These are phyloP conservation scores for Russula emetica DNA, from an alignment of 768 basidiomycete genomes.

Conservation along the genomic window DNA sequence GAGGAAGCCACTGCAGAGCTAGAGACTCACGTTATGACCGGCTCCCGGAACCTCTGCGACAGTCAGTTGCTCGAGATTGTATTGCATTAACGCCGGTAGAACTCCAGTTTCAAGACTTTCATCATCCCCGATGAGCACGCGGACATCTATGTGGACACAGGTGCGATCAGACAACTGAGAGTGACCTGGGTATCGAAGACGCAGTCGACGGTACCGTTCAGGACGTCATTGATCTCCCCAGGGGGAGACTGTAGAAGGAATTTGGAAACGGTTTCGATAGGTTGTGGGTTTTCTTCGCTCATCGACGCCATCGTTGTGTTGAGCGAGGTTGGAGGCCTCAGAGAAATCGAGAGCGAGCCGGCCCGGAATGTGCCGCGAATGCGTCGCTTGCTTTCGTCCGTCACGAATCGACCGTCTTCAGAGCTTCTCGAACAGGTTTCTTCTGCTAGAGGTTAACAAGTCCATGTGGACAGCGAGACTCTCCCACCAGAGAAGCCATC, in stretches of 20 bases:
- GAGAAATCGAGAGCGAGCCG: neutral
- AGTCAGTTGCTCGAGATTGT: conserved; percentile 86
- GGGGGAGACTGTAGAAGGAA: conserved; percentile 90
- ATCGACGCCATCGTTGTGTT: conserved; percentile 35
- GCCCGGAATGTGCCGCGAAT: neutral
- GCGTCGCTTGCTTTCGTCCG: too few relatives aligned
- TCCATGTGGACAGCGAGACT: too few relatives aligned
- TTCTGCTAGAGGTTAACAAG: too few relatives aligned
- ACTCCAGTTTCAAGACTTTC: conserved; percentile 74
- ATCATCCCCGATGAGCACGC: conserved; percentile 85
- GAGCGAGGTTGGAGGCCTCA: too few relatives aligned
- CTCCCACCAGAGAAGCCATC: too few relatives aligned
- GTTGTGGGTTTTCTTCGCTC: conserved; percentile 59
- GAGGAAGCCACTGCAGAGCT: neutral
- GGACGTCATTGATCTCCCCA: conserved; percentile 94
- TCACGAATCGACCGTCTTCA: too few relatives aligned
- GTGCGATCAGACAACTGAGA: conserved; percentile 10
- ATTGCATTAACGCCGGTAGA: conserved; percentile 71
- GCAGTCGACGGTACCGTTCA: conserved; percentile 58
- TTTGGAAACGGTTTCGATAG: conserved; percentile 65
- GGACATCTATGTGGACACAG: conserved; percentile 59
- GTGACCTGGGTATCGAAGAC: neutral
- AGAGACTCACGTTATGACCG: conserved; percentile 61
- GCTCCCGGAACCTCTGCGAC: conserved; percentile 78
- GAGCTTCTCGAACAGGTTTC: too few relatives aligned